Conservation (phyloP, 306 rosid genomes). For the Herpetospermum pedunculosum region DNA sequence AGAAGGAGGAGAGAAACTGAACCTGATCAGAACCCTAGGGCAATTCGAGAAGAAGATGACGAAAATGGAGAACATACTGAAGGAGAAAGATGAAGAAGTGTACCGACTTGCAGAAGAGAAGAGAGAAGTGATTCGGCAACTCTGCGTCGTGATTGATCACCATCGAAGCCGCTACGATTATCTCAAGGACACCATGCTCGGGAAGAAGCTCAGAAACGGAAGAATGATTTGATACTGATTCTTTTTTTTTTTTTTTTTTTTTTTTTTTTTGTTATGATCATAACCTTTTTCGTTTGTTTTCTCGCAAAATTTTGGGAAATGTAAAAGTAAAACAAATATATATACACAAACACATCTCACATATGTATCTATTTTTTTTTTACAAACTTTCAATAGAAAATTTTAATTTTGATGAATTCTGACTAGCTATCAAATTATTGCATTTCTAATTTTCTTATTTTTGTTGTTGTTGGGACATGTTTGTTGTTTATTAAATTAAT, state of each 20-base stretch:
- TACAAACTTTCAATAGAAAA: neutral
- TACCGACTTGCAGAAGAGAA: slow-evolving; percentile 48
- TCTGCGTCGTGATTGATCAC: slow-evolving; percentile 51
- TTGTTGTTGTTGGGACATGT: no score
- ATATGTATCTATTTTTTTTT: neutral
- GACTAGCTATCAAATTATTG: neutral
- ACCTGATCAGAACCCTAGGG: slow-evolving; percentile 22
- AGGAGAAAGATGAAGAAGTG: slow-evolving; percentile 47
- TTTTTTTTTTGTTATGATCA: neutral
- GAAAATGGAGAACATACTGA: slow-evolving; percentile 34
- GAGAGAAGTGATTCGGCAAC: slow-evolving; percentile 69
- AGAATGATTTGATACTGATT: neutral
- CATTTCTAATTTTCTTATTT: no score
- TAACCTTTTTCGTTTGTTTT: neutral
- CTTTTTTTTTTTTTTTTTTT: no score
- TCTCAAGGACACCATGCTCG: slow-evolving; percentile 29
- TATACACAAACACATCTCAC: neutral
- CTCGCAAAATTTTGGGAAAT: neutral
- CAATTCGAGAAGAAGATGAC: slow-evolving; percentile 45
- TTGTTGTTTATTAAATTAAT: no score
- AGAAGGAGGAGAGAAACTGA: slow-evolving; percentile 53
- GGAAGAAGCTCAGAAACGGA: slow-evolving; percentile 3
- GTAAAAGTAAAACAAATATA: neutral
- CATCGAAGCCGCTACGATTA: slow-evolving; percentile 39
- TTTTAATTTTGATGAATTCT: neutral